Evolutionary conservation across 2,329 filamentous ascomycete species (phyloP).

Genomic region (Scedosporium dehoogii): DNA sequence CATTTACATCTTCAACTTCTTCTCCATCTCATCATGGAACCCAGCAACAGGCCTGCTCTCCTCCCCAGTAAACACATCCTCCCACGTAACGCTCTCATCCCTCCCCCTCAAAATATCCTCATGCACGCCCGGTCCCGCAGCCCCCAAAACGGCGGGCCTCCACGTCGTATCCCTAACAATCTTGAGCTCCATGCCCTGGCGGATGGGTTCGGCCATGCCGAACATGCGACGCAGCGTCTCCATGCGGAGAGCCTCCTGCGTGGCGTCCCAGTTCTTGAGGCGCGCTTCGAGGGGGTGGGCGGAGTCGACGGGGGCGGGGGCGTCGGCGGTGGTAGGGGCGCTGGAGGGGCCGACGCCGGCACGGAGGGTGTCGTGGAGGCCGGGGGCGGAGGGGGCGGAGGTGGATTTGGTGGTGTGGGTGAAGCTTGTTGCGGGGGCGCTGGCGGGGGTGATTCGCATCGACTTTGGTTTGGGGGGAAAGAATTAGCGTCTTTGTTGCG

Average conservation of each 20-base stretch:
- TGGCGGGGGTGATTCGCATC: constrained; percentile 76
- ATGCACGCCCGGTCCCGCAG: constrained; percentile 61
- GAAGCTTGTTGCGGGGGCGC: constrained; percentile 55
- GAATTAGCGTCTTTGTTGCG: constrained; percentile 6
- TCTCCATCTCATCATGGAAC: constrained; percentile 91
- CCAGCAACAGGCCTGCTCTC: constrained; percentile 60
- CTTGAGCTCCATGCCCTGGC: constrained; percentile 90
- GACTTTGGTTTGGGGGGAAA: constrained; percentile 41
- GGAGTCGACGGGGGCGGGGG: constrained; percentile 43
- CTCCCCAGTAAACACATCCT: constrained; percentile 81
- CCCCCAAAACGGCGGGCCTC: constrained; percentile 55
- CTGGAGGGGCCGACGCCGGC: constrained; percentile 60
- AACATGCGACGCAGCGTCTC: constrained; percentile 76
- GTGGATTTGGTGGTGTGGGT: constrained; percentile 51
- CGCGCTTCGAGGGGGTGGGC: constrained; percentile 87
- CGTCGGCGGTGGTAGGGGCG: constrained; percentile 29
- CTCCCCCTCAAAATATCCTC: constrained; percentile 78
- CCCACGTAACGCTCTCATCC: constrained; percentile 75
- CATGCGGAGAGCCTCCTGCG: constrained; percentile 83
- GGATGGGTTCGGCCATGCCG: constrained; percentile 85
- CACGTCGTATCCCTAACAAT: constrained; percentile 74
- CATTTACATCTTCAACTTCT: constrained; percentile 65
- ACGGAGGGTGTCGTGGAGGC: constrained; percentile 88
- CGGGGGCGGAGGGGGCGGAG: constrained; percentile 81
- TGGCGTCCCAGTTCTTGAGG: constrained; percentile 80